Base-by-base conservation (phyloP, 306 rosid species). In the Lathyrus aphaca region DNA sequence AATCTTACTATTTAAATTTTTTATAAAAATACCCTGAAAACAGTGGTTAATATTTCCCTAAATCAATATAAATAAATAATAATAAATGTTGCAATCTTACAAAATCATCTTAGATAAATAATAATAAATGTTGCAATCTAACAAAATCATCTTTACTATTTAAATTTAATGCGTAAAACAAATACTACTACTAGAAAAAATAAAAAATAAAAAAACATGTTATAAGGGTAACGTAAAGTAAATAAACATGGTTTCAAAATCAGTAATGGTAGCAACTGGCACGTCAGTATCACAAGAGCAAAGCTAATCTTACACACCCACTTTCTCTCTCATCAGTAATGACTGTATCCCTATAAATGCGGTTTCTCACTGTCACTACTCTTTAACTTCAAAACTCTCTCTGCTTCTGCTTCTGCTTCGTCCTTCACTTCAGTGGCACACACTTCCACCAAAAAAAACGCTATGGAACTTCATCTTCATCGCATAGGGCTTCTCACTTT, bases 391-490 rank as follows among this genome's bases (percentile, higher is more conserved):
- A 32, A 32, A 32, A 32, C 38, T 1, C 9, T 1, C 9, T 32
- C 38, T 6, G 38, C 38, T 32, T 6, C 38, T 32, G 9, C 38
- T 32, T 6, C 38, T 5, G 1, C 17, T 48, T 48, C 25, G 23
- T 16, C 23, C 9, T 2, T 15, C 21, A 3, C 10, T 1, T 12
- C 15, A 12, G 7, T 12, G 21, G 9, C 23, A 15, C 58, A 12
- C 48, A 43, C 35, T 59, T 43, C 13, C 65, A 29, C 56, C n/a
- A n/a, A n/a, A n/a, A n/a, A n/a, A n/a, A n/a, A n/a, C n/a, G n/a
- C n/a, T 35, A 89, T 91, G 96, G 82, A 68, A 51, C 68, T 77
- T 81, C 88, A 71, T 21, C 23, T 21, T 21, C 29, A 25, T 23
- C 68, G 13, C 27, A 0, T 78, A 59, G 80, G 83, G 72, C 62